Base-by-base conservation (phyloP, 345 rosid genomes). In the Sonneratia alba region DNA sequence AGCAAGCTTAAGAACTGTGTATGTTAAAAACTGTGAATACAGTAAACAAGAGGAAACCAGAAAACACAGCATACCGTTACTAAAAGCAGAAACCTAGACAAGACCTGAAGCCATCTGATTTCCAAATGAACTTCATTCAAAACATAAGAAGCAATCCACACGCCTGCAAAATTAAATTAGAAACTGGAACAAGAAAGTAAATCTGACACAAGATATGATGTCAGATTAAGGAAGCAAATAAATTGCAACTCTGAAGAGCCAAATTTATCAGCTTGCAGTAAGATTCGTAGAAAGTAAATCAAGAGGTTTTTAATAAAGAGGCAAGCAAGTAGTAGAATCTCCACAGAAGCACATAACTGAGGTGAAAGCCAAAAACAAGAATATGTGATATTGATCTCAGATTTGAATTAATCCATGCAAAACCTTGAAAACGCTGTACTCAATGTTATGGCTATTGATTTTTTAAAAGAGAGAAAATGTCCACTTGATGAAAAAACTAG, bases 41-140 rank as follows among this genome's bases (percentile, higher is more conserved):
- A 34, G 37, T 45, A 42, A 40, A 64, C 34, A 43, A 49, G 34
- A 62, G 7, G 27, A 65, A 14, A 43, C 27, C 6, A 51, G 63
- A 67, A 21, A 43, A 61, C 67, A 62, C 75, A 80, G 68, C 77
- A 76, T 80, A 91, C 98, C 72, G 78, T 89, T 51, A 88, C 74
- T 51, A 93, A 65, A 84, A 93, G 97, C 21, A 89, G 74, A 76
- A 88, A 89, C 83, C 97, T 88, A 77, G 97, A 91, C 72, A 83
- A 65, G 74, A 86, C 92, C 80, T 89, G 97, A 75, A 93, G 96
- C 96, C 90, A 86, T 53, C 82, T 72, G 71, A 85, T 78, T 15
- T 86, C 72, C 1, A 82, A 87, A 62, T 73, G 83, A 74, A 85
- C 69, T 84, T 93, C 98, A 74, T 91, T 89, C 80, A 88, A 75